Evolutionary conservation across 148 eudicot genomes (phyloP).

Genomic region (Camellia sinensis): DNA sequence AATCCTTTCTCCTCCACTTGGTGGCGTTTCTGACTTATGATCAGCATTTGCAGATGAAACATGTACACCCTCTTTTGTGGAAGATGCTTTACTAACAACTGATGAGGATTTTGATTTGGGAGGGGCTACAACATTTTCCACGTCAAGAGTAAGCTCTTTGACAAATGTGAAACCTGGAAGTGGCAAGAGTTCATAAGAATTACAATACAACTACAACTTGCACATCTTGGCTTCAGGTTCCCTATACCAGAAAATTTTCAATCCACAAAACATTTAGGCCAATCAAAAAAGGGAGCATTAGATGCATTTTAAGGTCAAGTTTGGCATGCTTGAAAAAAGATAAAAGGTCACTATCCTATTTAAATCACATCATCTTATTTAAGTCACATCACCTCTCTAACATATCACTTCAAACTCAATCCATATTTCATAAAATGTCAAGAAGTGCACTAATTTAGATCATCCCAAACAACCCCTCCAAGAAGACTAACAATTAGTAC

Average conservation of each 20-base stretch:
- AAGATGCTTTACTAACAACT: slow-evolving; percentile 37
- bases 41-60: slow-evolving; percentile 41
- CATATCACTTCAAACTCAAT: too few species aligned
- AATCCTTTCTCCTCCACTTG: slow-evolving; percentile 22
- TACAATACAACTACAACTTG: background rate
- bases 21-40: slow-evolving; percentile 38
- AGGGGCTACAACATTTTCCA: slow-evolving; percentile 82
- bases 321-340: too few species aligned
- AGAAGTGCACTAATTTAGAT: too few species aligned
- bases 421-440: too few species aligned
- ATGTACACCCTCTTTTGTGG: slow-evolving; percentile 35
- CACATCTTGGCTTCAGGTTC: slow-evolving; percentile 2
- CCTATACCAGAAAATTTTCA: background rate
- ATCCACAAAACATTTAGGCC: background rate
- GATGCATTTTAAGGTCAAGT: too few species aligned
- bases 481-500: too few species aligned
- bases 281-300: background rate
- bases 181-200: background rate
- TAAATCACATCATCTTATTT: too few species aligned
- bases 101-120: slow-evolving; percentile 63
- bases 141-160: slow-evolving; percentile 90
- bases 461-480: too few species aligned
- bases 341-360: too few species aligned
- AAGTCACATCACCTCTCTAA: too few species aligned
- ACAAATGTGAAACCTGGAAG: slow-evolving; percentile 71